These are phyloP conservation scores for Acer campestre DNA, from an alignment of 345 rosid genomes.

Conservation along the genomic window DNA sequence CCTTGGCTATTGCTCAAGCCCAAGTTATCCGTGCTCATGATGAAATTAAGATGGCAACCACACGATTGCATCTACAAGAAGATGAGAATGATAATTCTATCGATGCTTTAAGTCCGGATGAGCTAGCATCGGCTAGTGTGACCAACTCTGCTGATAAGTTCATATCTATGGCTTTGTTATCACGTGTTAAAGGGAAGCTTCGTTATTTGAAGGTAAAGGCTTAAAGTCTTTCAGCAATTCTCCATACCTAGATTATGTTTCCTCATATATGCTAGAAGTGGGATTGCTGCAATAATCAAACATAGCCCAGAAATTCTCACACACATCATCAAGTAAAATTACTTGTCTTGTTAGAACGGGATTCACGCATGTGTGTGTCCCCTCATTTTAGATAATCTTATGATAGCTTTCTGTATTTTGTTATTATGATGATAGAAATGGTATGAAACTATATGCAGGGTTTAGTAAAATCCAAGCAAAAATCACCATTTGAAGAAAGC, in stretches of 20 bases:
- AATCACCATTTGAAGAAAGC: constrained; percentile 39
- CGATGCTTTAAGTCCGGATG: constrained; percentile 73
- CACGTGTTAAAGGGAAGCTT: constrained; percentile 75
- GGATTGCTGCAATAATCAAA: not conserved
- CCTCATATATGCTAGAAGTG: not conserved
- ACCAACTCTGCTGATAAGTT: constrained; percentile 78
- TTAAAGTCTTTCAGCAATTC: not conserved
- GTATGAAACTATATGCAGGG: constrained; percentile 49
- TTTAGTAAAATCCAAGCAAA: constrained; percentile 65
- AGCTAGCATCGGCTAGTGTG: constrained; percentile 76
- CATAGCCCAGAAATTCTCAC: not conserved
- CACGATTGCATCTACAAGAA: constrained; percentile 77
- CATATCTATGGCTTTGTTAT: constrained; percentile 58
- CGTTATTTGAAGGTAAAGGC: constrained; percentile 82
- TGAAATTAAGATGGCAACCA: constrained; percentile 92
- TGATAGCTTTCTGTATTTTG: not conserved
- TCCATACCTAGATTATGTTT: constrained; percentile 3
- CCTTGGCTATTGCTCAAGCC: constrained; percentile 83
- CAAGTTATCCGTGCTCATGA: constrained; percentile 83
- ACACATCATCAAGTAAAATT: not conserved
- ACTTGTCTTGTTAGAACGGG: not conserved
- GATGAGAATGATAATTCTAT: constrained; percentile 71
- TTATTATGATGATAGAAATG: not conserved
- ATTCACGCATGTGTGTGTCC: not conserved
- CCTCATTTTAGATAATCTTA: not conserved